These are phyloP conservation scores for Hypoxylon sp. DNA, from an alignment of 2,329 filamentous ascomycete species.

Conservation along the genomic window DNA sequence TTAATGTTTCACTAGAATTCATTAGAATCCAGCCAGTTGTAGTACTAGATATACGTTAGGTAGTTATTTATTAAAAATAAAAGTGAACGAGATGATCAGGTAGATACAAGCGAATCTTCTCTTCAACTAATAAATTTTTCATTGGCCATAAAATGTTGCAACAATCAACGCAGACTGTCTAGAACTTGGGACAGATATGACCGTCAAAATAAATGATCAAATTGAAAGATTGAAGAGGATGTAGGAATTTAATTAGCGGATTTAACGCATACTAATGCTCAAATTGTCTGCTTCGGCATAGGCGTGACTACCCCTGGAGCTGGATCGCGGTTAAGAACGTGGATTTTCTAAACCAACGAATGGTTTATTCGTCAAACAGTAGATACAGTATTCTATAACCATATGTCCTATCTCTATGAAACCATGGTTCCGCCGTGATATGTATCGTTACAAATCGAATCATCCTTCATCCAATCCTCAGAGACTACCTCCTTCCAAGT, in stretches of 20 bases:
- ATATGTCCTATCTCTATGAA: background rate
- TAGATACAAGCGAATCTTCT: background rate
- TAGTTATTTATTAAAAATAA: too few species aligned
- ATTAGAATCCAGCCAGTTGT: background rate
- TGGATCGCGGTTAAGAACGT: background rate
- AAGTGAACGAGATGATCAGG: background rate
- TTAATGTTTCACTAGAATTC: background rate
- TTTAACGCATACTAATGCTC: background rate
- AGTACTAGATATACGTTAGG: background rate
- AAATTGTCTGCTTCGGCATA: background rate
- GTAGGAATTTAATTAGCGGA: background rate
- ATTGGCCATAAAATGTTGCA: background rate
- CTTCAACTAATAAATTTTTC: background rate
- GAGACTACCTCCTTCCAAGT: background rate
- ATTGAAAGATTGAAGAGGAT: background rate
- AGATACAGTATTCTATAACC: background rate
- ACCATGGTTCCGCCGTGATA: background rate
- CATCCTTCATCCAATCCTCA: background rate
- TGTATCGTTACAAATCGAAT: background rate
- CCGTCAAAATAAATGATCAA: background rate
- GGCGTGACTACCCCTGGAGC: background rate
- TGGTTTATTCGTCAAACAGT: background rate
- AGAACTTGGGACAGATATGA: background rate
- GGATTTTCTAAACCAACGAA: background rate
- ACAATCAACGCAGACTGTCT: background rate